These are phyloP conservation scores for Aspergillus sclerotiicarbonarius DNA, from an alignment of 495 filamentous ascomycete genomes.

Conservation along the genomic window DNA sequence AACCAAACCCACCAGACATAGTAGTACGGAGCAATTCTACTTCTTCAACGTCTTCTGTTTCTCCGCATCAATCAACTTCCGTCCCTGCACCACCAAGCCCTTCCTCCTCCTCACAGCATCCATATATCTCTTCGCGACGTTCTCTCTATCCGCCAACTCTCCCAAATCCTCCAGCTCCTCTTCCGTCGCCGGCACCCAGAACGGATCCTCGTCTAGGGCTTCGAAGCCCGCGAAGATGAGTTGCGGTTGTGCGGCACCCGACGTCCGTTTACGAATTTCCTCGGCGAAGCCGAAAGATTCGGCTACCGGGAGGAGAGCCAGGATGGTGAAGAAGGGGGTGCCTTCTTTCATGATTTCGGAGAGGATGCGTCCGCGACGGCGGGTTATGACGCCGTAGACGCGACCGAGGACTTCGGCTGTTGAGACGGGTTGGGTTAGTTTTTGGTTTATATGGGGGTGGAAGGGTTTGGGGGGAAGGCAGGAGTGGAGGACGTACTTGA, in stretches of 20 bases:
- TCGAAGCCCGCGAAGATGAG: slow-evolving; percentile 92
- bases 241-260: slow-evolving; percentile 86
- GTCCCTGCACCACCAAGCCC: slow-evolving; percentile 78
- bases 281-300: slow-evolving; percentile 95
- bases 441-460: slow-evolving; percentile 13
- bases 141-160: slow-evolving; percentile 87
- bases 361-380: slow-evolving; percentile 83
- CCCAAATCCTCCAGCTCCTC: slow-evolving; percentile 96
- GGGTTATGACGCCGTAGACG: slow-evolving; percentile 90
- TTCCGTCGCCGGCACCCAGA: slow-evolving; percentile 96
- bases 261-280: slow-evolving; percentile 92
- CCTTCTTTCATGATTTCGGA: slow-evolving; percentile 92
- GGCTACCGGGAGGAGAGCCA: slow-evolving; percentile 80
- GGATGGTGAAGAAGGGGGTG: slow-evolving; percentile 92
- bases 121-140: slow-evolving; percentile 94
- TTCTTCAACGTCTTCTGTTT: slow-evolving; percentile 99
- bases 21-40: no score
- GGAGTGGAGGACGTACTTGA: slow-evolving; percentile 59
- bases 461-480: neutral
- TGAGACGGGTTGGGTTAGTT: slow-evolving; percentile 15
- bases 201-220: slow-evolving; percentile 86
- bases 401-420: slow-evolving; percentile 89
- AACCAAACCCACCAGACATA: no score
- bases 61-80: slow-evolving; percentile 86
- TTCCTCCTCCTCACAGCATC: slow-evolving; percentile 81